Conservation (phyloP, 306 rosid species). For the Castanospermum australe region DNA sequence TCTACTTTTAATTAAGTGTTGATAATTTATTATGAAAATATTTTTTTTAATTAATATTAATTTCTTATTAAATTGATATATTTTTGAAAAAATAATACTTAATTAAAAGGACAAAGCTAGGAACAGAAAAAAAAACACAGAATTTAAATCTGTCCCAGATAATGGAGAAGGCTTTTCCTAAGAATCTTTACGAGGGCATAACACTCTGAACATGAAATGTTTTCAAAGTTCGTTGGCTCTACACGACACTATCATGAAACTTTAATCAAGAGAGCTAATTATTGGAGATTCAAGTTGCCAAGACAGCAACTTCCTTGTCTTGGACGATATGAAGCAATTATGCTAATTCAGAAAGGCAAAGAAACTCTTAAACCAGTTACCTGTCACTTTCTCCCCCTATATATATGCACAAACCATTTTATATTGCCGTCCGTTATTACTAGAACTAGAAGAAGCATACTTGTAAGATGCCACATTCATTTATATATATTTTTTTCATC, state of each 20-base stretch:
- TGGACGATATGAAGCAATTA: background rate
- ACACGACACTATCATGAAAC: background rate
- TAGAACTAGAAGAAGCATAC: background rate
- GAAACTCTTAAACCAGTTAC: background rate
- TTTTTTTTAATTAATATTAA: no score
- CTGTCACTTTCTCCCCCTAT: conserved; percentile 7
- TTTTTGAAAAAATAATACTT: no score
- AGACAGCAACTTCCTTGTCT: conserved; percentile 33
- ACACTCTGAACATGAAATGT: background rate
- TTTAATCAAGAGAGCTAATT: background rate
- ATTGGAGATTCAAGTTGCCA: conserved; percentile 19
- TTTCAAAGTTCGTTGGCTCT: background rate
- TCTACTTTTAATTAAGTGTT: no score
- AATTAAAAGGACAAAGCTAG: no score
- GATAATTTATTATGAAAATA: no score
- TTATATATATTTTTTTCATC: background rate
- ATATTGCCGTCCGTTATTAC: background rate
- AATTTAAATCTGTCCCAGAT: no score
- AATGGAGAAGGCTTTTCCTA: background rate
- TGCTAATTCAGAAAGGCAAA: background rate
- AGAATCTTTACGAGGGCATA: background rate
- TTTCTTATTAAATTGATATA: no score
- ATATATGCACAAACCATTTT: background rate
- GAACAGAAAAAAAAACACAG: no score
- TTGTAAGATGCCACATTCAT: background rate